Conservation (phyloP, 2,329 filamentous ascomycete species). For the Onygenales sp. region DNA sequence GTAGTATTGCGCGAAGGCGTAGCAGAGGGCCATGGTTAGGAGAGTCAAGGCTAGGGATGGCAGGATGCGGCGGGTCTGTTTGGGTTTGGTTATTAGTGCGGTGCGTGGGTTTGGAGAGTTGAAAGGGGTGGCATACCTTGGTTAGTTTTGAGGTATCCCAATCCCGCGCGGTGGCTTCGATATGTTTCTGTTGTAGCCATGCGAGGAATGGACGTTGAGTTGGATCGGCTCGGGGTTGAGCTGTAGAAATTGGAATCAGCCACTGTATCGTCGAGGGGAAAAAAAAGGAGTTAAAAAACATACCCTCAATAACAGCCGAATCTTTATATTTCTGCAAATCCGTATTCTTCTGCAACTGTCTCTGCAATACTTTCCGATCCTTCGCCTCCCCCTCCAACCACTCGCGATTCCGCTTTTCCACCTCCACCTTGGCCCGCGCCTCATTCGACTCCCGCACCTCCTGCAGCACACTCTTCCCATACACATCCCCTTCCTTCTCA, state of each 20-base stretch:
- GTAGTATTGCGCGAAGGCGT: conserved; percentile 40
- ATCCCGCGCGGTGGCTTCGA: conserved; percentile 26
- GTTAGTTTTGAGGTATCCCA: conserved; percentile 25
- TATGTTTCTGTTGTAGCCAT: conserved; percentile 35
- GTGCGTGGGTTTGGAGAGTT: background rate
- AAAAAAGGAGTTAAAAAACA: background rate
- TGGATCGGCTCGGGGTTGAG: conserved; percentile 33
- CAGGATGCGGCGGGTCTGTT: conserved; percentile 35
- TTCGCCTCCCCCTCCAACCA: conserved; percentile 45
- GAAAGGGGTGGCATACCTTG: conserved; percentile 19
- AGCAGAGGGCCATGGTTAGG: conserved; percentile 31
- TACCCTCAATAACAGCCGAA: conserved; percentile 27
- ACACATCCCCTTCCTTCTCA: conserved; percentile 32
- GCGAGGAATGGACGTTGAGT: conserved; percentile 29
- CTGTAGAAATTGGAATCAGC: conserved; percentile 8
- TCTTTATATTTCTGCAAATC: conserved; percentile 28
- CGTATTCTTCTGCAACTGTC: conserved; percentile 24
- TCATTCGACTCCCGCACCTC: conserved; percentile 32
- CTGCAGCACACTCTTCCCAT: conserved; percentile 33
- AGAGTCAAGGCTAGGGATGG: conserved; percentile 34
- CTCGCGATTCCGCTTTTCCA: conserved; percentile 39
- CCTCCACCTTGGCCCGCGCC: conserved; percentile 29
- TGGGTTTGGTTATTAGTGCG: background rate
- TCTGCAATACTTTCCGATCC: conserved; percentile 24
- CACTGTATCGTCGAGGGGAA: background rate